Percentiles rank a stretch among this genome's conserved stretches.
These are phyloP conservation scores for Fennellomyces sp. DNA, from an alignment of 371 early-diverging fungal species.

Conservation along the genomic window DNA sequence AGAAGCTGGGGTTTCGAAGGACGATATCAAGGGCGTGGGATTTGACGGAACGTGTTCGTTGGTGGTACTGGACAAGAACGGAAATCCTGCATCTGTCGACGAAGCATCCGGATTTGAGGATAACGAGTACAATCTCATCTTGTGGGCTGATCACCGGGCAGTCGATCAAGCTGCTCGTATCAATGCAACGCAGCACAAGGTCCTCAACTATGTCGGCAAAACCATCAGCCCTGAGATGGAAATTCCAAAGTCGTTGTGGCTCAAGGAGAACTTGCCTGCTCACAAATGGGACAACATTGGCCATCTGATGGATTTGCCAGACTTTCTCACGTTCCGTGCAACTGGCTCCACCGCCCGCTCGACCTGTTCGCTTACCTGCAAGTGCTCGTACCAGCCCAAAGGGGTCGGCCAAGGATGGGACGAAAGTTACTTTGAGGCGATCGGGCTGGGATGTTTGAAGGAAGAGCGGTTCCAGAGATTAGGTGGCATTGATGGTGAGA, in stretches of 20 bases:
- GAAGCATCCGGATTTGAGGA: constrained; percentile 39
- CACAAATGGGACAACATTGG: constrained; percentile 54
- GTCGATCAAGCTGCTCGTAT: constrained; percentile 66
- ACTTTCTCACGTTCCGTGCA: constrained; percentile 70
- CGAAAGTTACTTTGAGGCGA: constrained; percentile 54
- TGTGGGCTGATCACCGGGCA: constrained; percentile 84
- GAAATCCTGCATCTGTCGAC: constrained; percentile 56
- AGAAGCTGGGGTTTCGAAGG: constrained; percentile 29
- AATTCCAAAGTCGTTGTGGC: constrained; percentile 75
- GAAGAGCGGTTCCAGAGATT: constrained; percentile 47
- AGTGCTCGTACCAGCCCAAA: constrained; percentile 66
- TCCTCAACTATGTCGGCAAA: constrained; percentile 67
- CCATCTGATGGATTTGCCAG: constrained; percentile 75
- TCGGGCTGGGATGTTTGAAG: constrained; percentile 58
- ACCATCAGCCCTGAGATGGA: constrained; percentile 78
- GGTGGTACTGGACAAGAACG: constrained; percentile 58
- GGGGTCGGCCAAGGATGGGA: constrained; percentile 59
- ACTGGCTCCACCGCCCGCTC: constrained; percentile 59
- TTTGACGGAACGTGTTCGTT: constrained; percentile 83
- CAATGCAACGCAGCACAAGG: constrained; percentile 59
- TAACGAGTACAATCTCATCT: constrained; percentile 59
- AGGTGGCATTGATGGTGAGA: constrained; percentile 49
- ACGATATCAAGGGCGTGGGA: constrained; percentile 63
- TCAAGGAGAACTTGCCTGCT: constrained; percentile 58
- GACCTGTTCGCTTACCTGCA: constrained; percentile 71